phyloP scores from a whole-genome alignment of 2,329 filamentous ascomycete species.

The Chrysoporthe cubensis region DNA sequence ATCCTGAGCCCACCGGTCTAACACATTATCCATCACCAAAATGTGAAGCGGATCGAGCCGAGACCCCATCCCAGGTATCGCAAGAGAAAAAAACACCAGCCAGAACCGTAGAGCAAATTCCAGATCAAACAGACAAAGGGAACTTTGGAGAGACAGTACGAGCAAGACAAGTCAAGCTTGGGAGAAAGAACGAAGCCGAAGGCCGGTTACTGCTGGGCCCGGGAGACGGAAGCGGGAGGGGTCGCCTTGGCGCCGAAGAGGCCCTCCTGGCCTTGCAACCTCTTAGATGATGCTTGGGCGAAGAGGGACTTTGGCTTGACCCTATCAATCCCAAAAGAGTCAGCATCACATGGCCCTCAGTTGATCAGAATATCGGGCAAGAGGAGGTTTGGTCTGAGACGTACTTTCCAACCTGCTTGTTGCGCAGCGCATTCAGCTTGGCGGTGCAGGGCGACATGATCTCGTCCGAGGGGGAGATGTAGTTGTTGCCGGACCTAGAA shows the following conservation, averaged over 20 bases:
- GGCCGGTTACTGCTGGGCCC: conserved; percentile 4
- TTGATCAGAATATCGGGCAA: too few species aligned
- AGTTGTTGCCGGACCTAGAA: conserved; percentile 40
- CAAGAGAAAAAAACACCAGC: conserved; percentile 1
- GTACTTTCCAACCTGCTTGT: conserved; percentile 79
- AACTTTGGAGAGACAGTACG: conserved; percentile 6
- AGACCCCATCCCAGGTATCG: neutral
- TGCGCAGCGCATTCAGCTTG: conserved; percentile 80
- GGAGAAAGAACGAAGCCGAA: neutral
- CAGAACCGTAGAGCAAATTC: neutral
- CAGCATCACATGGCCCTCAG: neutral
- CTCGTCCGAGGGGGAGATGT: conserved; percentile 83
- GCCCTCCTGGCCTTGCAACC: conserved; percentile 52
- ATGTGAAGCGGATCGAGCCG: conserved; percentile 15
- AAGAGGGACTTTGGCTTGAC: conserved; percentile 71
- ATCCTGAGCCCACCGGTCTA: conserved; percentile 19
- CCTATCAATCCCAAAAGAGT: conserved; percentile 41
- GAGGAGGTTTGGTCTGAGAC: conserved; percentile 35
- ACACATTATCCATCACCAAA: conserved; percentile 7
- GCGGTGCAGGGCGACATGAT: conserved; percentile 87
- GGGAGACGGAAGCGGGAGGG: conserved; percentile 20
- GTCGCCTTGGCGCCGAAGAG: conserved; percentile 39
- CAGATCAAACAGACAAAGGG: conserved; percentile 23
- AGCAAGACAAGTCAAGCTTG: neutral
- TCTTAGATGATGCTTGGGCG: conserved; percentile 67